Conservation (phyloP, 495 filamentous ascomycete species). For the Hyaloscypha hepaticicola region DNA sequence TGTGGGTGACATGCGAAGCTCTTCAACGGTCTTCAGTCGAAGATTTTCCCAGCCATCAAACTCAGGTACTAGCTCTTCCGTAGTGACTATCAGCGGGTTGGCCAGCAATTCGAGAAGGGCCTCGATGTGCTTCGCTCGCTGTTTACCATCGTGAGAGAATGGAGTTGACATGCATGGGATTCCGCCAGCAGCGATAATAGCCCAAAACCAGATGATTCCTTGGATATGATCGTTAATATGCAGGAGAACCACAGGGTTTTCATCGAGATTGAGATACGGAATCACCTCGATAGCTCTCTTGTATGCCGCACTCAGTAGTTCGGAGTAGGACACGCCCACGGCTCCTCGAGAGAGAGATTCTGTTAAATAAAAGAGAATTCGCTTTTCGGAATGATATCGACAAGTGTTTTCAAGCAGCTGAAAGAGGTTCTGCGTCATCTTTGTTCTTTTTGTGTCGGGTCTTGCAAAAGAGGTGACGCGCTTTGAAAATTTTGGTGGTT, state of each 20-base stretch:
- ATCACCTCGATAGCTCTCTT: background rate
- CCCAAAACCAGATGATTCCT: conserved; percentile 47
- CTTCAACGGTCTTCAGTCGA: background rate
- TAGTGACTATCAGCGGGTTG: conserved; percentile 19
- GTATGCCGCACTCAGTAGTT: background rate
- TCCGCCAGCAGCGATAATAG: conserved; percentile 39
- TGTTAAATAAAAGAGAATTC: too few relatives aligned
- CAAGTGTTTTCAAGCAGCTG: too few relatives aligned
- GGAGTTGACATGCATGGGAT: conserved; percentile 43
- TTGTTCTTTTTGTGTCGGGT: too few relatives aligned
- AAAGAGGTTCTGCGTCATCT: too few relatives aligned
- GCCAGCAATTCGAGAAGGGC: conserved; percentile 19
- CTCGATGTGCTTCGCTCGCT: conserved; percentile 38
- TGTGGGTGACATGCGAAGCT: background rate
- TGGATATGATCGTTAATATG: conserved; percentile 43
- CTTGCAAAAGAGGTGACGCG: too few relatives aligned
- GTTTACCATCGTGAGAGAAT: conserved; percentile 35
- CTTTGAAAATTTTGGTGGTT: too few relatives aligned
- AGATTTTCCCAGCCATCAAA: background rate
- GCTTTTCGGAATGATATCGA: too few relatives aligned
- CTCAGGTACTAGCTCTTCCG: conserved; percentile 2
- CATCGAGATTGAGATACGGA: background rate
- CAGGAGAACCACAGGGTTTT: conserved; percentile 33
- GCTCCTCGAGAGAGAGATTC: background rate
- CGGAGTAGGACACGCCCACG: background rate